Conservation (phyloP, 2,329 filamentous ascomycete species). For the Aspergillus amoenus region DNA sequence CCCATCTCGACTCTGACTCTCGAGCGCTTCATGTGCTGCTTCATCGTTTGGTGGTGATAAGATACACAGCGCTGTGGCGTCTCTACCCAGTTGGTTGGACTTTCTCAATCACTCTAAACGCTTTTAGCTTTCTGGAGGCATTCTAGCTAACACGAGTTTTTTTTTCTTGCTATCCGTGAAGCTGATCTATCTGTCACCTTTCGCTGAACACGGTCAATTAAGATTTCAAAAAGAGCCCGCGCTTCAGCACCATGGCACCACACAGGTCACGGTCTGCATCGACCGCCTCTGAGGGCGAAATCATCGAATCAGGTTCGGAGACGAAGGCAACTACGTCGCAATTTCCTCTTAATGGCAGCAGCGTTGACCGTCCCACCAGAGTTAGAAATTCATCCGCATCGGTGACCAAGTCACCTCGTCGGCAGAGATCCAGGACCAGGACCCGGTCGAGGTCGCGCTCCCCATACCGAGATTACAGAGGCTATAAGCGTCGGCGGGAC, state of each 20-base stretch:
- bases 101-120: constrained; percentile 38
- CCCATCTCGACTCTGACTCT: background rate
- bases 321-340: constrained; percentile 83
- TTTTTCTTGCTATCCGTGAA: constrained; percentile 21
- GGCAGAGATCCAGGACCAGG: constrained; percentile 53
- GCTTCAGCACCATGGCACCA: constrained; percentile 45
- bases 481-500: constrained; percentile 44
- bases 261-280: constrained; percentile 51
- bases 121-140: constrained; percentile 24
- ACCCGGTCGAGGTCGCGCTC: constrained; percentile 42
- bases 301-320: constrained; percentile 70
- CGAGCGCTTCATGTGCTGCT: constrained; percentile 11
- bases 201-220: background rate
- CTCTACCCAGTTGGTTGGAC: constrained; percentile 41
- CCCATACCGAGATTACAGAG: constrained; percentile 40
- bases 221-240: background rate
- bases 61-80: constrained; percentile 26
- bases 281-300: constrained; percentile 85
- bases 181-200: constrained; percentile 15
- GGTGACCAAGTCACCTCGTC: constrained; percentile 56
- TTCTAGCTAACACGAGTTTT: constrained; percentile 37
- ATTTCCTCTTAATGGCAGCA: constrained; percentile 71
- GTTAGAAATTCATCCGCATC: constrained; percentile 55
- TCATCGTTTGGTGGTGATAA: constrained; percentile 16
- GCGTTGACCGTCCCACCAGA: constrained; percentile 93